Evolutionary conservation across 108 stramenopile genomes (phyloP).

Genomic region (Skeletonema tropicum): DNA sequence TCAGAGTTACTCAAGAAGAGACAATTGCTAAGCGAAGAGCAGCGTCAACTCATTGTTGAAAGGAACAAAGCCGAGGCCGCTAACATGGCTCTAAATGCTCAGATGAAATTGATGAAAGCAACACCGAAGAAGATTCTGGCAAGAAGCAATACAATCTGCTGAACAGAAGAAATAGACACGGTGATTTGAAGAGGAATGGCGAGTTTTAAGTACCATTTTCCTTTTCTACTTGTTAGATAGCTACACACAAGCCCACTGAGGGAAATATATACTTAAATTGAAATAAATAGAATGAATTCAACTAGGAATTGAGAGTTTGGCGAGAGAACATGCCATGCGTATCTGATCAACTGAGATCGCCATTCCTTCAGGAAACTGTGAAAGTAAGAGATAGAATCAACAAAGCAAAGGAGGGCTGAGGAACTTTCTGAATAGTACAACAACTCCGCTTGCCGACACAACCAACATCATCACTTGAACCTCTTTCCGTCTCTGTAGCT

Average conservation of each 20-base stretch:
- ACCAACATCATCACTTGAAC: too few relatives aligned
- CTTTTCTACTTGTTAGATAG: not conserved
- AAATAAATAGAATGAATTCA: not conserved
- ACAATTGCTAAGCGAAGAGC: slow-evolving; percentile 88
- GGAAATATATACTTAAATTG: not conserved
- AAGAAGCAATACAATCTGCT: slow-evolving; percentile 37
- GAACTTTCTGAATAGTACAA: too few relatives aligned
- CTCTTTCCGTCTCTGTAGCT: too few relatives aligned
- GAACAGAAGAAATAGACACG: not conserved
- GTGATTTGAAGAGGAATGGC: slow-evolving; percentile 1
- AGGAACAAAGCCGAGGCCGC: slow-evolving; percentile 75
- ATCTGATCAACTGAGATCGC: too few relatives aligned
- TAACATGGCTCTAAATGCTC: slow-evolving; percentile 61
- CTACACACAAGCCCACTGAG: not conserved
- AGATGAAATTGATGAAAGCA: slow-evolving; percentile 32
- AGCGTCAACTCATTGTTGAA: slow-evolving; percentile 81
- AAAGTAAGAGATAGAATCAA: too few relatives aligned
- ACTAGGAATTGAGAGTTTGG: too few relatives aligned
- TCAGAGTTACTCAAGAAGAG: slow-evolving; percentile 69
- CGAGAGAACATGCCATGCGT: too few relatives aligned
- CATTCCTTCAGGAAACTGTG: too few relatives aligned
- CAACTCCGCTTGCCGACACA: too few relatives aligned
- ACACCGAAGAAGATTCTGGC: not conserved
- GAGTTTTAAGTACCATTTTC: not conserved
- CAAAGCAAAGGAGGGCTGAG: too few relatives aligned